These are phyloP conservation scores for Candida takata DNA, from an alignment of 805 yeast genomes.

Conservation along the genomic window DNA sequence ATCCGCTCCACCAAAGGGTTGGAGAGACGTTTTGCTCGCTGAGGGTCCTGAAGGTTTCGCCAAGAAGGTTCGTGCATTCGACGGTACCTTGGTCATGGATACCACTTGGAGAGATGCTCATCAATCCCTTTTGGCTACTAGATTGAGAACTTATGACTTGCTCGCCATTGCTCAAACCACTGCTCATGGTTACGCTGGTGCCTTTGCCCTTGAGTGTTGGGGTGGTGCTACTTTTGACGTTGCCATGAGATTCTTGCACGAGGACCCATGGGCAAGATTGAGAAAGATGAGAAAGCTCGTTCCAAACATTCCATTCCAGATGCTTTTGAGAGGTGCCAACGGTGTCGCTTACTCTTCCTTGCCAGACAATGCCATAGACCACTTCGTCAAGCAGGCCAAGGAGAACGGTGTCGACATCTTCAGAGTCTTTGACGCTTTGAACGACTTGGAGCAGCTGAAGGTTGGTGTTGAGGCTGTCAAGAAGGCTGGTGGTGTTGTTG, in stretches of 20 bases:
- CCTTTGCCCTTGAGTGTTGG: constrained; percentile 98
- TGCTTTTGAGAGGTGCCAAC: constrained; percentile 98
- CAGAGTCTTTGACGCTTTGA: constrained; percentile 96
- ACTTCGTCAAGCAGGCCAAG: constrained; percentile 91
- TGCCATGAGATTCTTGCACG: constrained; percentile 95
- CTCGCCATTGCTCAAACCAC: constrained; percentile 91
- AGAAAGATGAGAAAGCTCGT: constrained; percentile 81
- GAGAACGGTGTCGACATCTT: constrained; percentile 95
- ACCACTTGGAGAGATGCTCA: constrained; percentile 99
- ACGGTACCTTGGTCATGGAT: constrained; percentile 92
- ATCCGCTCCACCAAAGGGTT: constrained; percentile 59
- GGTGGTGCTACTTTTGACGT: constrained; percentile 99
- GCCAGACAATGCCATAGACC: constrained; percentile 98
- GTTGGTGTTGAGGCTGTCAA: constrained; percentile 98
- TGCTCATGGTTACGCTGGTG: constrained; percentile 81
- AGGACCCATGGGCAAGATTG: constrained; percentile 98
- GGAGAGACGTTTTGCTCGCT: constrained; percentile 82
- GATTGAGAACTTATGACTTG: constrained; percentile 92
- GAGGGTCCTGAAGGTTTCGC: constrained; percentile 91
- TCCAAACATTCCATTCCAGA: constrained; percentile 98
- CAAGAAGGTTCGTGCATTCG: constrained; percentile 70
- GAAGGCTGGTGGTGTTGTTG: constrained; percentile 98
- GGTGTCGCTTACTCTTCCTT: constrained; percentile 97
- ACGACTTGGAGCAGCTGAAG: constrained; percentile 91
- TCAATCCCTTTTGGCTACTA: constrained; percentile 93